Evolutionary conservation across 768 basidiomycete genomes (phyloP).

Genomic region (Mycena belliarum): DNA sequence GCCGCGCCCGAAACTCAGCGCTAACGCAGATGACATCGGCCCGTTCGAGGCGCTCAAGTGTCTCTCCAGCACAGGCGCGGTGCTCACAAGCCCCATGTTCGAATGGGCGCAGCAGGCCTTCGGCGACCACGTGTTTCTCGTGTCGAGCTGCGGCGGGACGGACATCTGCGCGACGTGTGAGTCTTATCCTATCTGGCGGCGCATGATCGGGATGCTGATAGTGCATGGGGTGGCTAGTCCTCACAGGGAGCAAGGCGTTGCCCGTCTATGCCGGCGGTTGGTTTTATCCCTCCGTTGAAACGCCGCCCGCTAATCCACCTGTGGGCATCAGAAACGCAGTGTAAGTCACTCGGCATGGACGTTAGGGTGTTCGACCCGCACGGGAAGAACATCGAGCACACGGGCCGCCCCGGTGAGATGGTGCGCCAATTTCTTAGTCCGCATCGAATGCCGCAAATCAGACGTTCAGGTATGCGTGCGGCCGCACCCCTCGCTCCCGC

Average conservation of each 20-base stretch:
- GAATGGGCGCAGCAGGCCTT: constrained; percentile 66
- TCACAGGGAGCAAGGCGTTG: constrained; percentile 46
- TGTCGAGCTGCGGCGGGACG: constrained; percentile 71
- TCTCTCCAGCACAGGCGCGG: constrained; percentile 60
- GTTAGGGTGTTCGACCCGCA: constrained; percentile 57
- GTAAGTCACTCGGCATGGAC: constrained; percentile 64
- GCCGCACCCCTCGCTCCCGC: constrained; percentile 69
- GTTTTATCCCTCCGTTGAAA: constrained; percentile 9
- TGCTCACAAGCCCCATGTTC: constrained; percentile 66
- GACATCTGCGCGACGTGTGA: constrained; percentile 67
- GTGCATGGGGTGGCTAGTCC: constrained; percentile 49
- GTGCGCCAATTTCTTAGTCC: not conserved
- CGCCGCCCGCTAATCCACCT: not conserved
- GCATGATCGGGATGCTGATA: too few species aligned
- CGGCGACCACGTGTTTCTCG: constrained; percentile 48
- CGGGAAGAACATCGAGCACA: constrained; percentile 51
- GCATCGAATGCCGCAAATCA: not conserved
- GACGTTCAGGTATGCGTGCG: constrained; percentile 52
- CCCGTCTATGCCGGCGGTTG: constrained; percentile 67
- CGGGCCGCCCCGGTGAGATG: constrained; percentile 23
- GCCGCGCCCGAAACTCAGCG: not conserved
- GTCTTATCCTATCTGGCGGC: too few species aligned
- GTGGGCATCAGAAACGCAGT: constrained; percentile 57
- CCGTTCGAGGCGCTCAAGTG: constrained; percentile 55
- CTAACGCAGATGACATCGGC: constrained; percentile 45